Evolutionary conservation across 345 rosid species (phyloP), one percentile per base, ranked within the genome.

Genomic region (Murraya koenigii): DNA sequence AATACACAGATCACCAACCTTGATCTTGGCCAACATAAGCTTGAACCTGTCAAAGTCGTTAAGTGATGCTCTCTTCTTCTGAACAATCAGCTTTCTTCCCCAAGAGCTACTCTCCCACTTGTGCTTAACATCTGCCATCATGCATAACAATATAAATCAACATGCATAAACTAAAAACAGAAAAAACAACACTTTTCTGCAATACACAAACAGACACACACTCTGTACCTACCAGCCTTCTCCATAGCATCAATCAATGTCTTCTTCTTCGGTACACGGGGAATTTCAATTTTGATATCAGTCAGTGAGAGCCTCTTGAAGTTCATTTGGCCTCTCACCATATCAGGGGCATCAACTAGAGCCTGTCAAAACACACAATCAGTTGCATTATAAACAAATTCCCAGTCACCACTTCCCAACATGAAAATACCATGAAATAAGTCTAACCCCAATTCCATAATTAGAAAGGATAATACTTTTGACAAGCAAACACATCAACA

Each of bases 21-120:
- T 94, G 87, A 94, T 92, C 87, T 88, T 92, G 19, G 98, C 95
- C 86, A 94, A 59, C 98, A 94, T 94, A 78, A 92, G 33, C 87
- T 90, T 94, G 87, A 92, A 94, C 80, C 97, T 82, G 66, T 94
- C 97, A 13, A 94, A 94, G 77, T 94, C 94, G 54, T 86, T 91
- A 70, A 94, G 90, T 36, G 93, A 59, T 11, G 97, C 98, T 67
- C 97, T 89, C 78, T 80, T 88, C 84, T 92, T 88, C 85, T 89
- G 91, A 66, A 92, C 97, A 78, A 89, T 91, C 69, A 94, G 80
- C 80, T 91, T 94, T 74, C 92, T 91, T 38, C 95, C 98, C 98
- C 97, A 90, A 0, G 96, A 91, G 79, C 97, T 92, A 20, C 82
- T 92, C 75, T 94, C 96, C 98, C 98, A 94, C 83, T 88, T 94